These are phyloP conservation scores for Fomitopsis pulvina DNA, from an alignment of 768 basidiomycete genomes.

Conservation along the genomic window DNA sequence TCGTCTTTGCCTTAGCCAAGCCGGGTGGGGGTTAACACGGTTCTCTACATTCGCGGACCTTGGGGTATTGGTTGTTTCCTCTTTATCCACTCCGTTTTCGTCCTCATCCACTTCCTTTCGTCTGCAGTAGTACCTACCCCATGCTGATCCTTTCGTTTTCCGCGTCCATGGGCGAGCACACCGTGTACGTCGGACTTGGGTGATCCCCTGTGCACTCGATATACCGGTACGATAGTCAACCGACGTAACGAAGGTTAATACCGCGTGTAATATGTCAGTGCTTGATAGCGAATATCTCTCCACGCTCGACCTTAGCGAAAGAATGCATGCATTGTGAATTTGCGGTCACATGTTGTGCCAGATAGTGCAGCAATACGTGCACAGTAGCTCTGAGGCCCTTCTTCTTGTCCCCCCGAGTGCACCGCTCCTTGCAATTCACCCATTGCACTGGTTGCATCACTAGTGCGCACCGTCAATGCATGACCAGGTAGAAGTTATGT, in stretches of 20 bases:
- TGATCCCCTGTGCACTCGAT: slow-evolving; percentile 8
- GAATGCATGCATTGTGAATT: too few species aligned
- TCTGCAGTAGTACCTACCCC: background rate
- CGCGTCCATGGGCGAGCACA: background rate
- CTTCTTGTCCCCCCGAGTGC: too few species aligned
- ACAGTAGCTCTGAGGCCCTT: too few species aligned
- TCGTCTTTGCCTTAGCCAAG: slow-evolving; percentile 9
- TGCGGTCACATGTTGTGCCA: too few species aligned
- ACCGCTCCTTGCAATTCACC: too few species aligned
- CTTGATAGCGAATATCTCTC: background rate
- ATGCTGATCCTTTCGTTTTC: background rate
- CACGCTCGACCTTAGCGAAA: too few species aligned
- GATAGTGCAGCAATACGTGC: too few species aligned
- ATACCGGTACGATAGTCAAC: slow-evolving; percentile 19
- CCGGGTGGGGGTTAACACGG: slow-evolving; percentile 3
- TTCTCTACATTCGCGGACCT: slow-evolving; percentile 22
- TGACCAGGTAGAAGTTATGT: too few species aligned
- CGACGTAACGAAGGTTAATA: slow-evolving; percentile 16
- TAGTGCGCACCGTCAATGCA: too few species aligned
- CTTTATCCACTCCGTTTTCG: slow-evolving; percentile 42
- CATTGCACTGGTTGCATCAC: too few species aligned
- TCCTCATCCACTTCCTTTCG: slow-evolving; percentile 6
- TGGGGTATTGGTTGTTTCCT: slow-evolving; percentile 63
- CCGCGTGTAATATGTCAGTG: slow-evolving; percentile 14
- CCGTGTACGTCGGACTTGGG: background rate